These are phyloP conservation scores for Trametes pubescens DNA, from an alignment of 1,284 basidiomycete species.

Conservation along the genomic window DNA sequence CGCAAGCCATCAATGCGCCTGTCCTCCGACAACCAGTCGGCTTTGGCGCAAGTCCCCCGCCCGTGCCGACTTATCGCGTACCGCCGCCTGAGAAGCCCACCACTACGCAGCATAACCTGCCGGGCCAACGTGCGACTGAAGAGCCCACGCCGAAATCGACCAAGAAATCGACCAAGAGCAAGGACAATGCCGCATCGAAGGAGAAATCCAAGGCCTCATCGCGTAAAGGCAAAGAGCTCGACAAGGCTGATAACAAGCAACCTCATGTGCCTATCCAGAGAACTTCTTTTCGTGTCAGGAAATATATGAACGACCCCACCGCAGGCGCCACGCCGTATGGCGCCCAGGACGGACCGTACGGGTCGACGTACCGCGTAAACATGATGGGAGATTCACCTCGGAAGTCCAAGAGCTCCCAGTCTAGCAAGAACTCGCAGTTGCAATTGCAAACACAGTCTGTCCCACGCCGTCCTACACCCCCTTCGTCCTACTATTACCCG, in stretches of 20 bases:
- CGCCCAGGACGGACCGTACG: constrained; percentile 26
- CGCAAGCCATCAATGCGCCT: constrained; percentile 9
- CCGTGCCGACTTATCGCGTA: constrained; percentile 22
- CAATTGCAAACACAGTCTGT: neutral
- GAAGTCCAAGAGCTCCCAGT: neutral
- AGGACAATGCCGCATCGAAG: constrained; percentile 31
- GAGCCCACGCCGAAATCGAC: constrained; percentile 7
- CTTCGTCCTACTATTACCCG: constrained; percentile 2
- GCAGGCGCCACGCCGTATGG: constrained; percentile 20
- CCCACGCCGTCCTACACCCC: neutral
- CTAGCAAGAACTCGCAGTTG: constrained; percentile 3
- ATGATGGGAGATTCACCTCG: constrained; percentile 1
- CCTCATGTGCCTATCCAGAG: constrained; percentile 18
- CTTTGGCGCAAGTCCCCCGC: constrained; percentile 23
- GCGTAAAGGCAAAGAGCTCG: constrained; percentile 31
- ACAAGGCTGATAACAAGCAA: constrained; percentile 21
- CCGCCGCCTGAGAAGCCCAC: constrained; percentile 10
- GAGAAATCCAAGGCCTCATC: constrained; percentile 19
- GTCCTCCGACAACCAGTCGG: constrained; percentile 35
- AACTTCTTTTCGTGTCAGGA: constrained; percentile 32
- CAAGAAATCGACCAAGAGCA: constrained; percentile 33
- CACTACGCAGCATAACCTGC: constrained; percentile 11
- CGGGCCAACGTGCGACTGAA: constrained; percentile 11
- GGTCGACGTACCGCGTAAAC: constrained; percentile 22
- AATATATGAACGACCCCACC: constrained; percentile 32